Evolutionary conservation across 768 basidiomycete genomes (phyloP), one percentile per base, ranked within the genome.

Genomic region (Pleurotus pulmonarius): DNA sequence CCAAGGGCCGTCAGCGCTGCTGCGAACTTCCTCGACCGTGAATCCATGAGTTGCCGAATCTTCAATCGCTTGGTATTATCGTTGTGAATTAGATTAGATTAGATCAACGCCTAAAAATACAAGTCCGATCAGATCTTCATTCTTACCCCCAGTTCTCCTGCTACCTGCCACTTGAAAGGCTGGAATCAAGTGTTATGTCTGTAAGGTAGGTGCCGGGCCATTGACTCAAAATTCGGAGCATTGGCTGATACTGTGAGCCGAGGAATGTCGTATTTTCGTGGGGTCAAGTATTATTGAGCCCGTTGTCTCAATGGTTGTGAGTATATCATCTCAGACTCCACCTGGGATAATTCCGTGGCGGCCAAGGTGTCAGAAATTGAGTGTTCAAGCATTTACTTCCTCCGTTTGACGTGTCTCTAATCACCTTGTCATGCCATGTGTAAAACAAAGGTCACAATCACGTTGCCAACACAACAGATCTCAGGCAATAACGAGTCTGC

Each of bases 391-490:
- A n/a, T 22, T 44, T 49, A 49, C 48, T 18, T 52, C 39, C 51
- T 47, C 38, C 34, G 38, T 24, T 52, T 29, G 51, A 38, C 51
- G 37, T 16, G 24, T 12, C 11, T 34, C 38, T 39, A 52, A 52
- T 52, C 11, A 52, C 16, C 38, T 34, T 34, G 39, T 20, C 51
- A 41, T 52, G 41, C 40, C 51, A 52, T 39, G 51, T 52, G 51
- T 52, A 20, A 52, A 25, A 52, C 46, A 47, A 20, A 47, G 46
- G 46, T 40, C 38, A 2, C n/a, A 52, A 40, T 52, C 51, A 18
- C 41, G 51, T 52, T 52, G 51, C 41, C 51, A 52, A 20, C 51
- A 52, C 51, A 22, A 52, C 51, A 39, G 51, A 25, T 18, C 38
- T 22, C 38, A 18, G 20, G 18, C 18, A n/a, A 20, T 18, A 34